Evolutionary conservation across 1,284 basidiomycete species (phyloP).

Genomic region (Coniferiporia sulphurascens): DNA sequence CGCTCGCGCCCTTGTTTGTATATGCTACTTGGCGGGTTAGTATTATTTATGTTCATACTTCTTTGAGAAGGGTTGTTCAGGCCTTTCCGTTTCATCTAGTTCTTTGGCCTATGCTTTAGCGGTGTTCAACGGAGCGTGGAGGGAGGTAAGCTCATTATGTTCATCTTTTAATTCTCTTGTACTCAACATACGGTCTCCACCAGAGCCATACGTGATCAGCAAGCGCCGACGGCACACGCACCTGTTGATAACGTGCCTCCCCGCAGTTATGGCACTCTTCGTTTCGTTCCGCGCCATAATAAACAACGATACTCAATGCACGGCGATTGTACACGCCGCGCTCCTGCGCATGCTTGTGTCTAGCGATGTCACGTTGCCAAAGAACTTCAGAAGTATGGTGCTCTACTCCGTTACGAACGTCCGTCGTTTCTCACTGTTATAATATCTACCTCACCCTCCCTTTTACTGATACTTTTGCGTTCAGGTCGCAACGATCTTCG

Average conservation of each 20-base stretch:
- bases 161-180: neutral
- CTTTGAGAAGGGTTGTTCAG: no score
- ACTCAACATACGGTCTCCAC: neutral
- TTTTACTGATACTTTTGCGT: neutral
- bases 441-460: neutral
- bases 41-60: neutral
- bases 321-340: constrained; percentile 6
- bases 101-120: neutral
- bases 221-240: neutral
- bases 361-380: constrained; percentile 2
- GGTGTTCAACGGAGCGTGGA: constrained; percentile 4
- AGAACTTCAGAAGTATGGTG: constrained; percentile 2
- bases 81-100: neutral
- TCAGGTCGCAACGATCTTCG: constrained; percentile 8
- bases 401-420: constrained; percentile 10
- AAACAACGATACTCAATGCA: neutral
- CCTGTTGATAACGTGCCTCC: neutral
- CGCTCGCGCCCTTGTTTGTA: constrained; percentile 7
- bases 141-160: neutral
- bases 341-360: constrained; percentile 10
- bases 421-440: neutral
- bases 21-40: constrained; percentile 4
- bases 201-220: constrained; percentile 3
- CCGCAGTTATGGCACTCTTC: neutral
- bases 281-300: neutral